Percentiles rank a stretch among this genome's conserved stretches.
These are phyloP conservation scores for Exophiala sideris DNA, from an alignment of 2,329 filamentous ascomycete genomes.

Conservation along the genomic window DNA sequence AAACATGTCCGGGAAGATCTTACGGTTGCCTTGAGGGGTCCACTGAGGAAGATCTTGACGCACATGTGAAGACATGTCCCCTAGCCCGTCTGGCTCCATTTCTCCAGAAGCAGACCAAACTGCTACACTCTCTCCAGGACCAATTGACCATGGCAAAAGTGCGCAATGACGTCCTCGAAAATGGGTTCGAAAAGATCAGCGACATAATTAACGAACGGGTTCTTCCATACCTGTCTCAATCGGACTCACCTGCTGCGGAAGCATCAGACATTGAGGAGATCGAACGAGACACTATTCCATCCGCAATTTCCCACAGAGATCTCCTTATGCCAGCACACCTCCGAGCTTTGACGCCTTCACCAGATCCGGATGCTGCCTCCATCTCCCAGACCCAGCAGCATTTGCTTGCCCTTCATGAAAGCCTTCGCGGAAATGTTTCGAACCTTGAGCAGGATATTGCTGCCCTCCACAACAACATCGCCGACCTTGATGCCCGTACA, in stretches of 20 bases:
- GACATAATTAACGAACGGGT: conserved; percentile 23
- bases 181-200: conserved; percentile 42
- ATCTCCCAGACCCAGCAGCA: conserved; percentile 48
- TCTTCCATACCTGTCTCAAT: conserved; percentile 12
- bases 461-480: conserved; percentile 41
- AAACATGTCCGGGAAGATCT: conserved; percentile 26
- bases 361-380: conserved; percentile 36
- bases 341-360: conserved; percentile 25
- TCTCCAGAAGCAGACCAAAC: conserved; percentile 42
- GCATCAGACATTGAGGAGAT: conserved; percentile 27
- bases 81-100: conserved; percentile 48
- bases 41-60: conserved; percentile 37
- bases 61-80: conserved; percentile 49
- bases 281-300: conserved; percentile 22
- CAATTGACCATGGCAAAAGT: conserved; percentile 45
- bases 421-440: conserved; percentile 56
- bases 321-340: conserved; percentile 25
- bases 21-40: conserved; percentile 43
- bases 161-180: conserved; percentile 47
- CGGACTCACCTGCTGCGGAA: conserved; percentile 14
- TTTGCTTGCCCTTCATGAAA: conserved; percentile 58
- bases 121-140: conserved; percentile 43
- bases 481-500: conserved; percentile 58
- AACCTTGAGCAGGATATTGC: conserved; percentile 22
- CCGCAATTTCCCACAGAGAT: conserved; percentile 17